Conservation (phyloP, 2,329 filamentous ascomycete species). For the Aspergillus ustus region DNA sequence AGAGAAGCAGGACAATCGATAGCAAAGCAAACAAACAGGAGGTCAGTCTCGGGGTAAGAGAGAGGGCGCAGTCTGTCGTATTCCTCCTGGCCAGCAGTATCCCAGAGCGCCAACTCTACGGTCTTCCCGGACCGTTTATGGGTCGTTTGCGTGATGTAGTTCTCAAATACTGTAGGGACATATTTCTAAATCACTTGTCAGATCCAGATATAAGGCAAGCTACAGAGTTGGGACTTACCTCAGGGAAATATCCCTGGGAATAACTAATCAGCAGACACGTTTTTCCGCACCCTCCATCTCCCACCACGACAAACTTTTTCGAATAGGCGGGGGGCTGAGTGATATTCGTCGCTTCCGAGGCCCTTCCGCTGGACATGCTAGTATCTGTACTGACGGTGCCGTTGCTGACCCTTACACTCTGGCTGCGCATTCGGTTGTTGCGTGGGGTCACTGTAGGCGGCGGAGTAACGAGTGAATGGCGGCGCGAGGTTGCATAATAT, state of each 20-base stretch:
- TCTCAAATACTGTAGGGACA: conserved; percentile 97
- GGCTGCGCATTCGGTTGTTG: conserved; percentile 55
- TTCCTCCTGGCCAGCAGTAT: conserved; percentile 97
- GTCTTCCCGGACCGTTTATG: conserved; percentile 89
- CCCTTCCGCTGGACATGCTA: conserved; percentile 72
- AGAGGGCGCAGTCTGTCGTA: conserved; percentile 95
- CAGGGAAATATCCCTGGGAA: conserved; percentile 97
- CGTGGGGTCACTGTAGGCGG: conserved; percentile 47
- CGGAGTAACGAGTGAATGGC: conserved; percentile 56
- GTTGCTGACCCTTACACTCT: conserved; percentile 75
- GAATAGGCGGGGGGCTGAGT: conserved; percentile 92
- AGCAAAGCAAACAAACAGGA: conserved; percentile 98
- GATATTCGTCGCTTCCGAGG: conserved; percentile 80
- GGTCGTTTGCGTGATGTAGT: conserved; percentile 97
- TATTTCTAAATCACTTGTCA: conserved; percentile 75
- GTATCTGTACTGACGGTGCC: conserved; percentile 86
- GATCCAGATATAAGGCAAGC: background rate
- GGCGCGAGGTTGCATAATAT: conserved; percentile 61
- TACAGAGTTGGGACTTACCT: conserved; percentile 63
- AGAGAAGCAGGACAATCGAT: conserved; percentile 98
- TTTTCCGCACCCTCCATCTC: conserved; percentile 97
- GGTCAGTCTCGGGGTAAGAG: conserved; percentile 96
- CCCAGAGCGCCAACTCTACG: conserved; percentile 96
- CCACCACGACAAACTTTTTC: conserved; percentile 99
- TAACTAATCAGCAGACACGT: conserved; percentile 98